Conservation (phyloP, 305 asterid species). For the Stenogyne calaminthoides region DNA sequence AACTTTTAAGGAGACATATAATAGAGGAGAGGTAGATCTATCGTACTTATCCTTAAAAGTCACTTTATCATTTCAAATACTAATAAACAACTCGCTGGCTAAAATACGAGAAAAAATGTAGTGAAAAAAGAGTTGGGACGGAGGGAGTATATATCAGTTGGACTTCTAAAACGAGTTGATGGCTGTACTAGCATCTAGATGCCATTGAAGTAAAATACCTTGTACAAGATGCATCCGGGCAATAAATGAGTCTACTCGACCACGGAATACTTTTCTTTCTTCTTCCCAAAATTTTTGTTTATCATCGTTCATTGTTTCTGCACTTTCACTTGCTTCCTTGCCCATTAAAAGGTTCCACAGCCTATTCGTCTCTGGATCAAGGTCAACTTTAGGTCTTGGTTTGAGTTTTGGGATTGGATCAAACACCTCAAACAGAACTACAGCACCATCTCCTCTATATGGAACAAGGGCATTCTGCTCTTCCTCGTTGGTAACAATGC, state of each 20-base stretch:
- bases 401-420: slow-evolving; percentile 52
- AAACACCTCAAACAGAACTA: slow-evolving; percentile 53
- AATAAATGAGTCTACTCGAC: slow-evolving; percentile 81
- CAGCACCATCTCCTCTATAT: slow-evolving; percentile 48
- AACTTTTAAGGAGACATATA: no score
- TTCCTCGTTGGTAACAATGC: slow-evolving; percentile 32
- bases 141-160: no score
- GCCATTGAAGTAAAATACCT: slow-evolving; percentile 52
- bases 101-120: no score
- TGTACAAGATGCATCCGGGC: slow-evolving; percentile 94
- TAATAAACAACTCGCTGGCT: no score
- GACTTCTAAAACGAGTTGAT: not conserved
- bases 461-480: slow-evolving; percentile 60
- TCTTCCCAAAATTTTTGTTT: slow-evolving; percentile 79
- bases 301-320: slow-evolving; percentile 45
- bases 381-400: slow-evolving; percentile 80
- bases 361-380: slow-evolving; percentile 74
- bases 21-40: no score
- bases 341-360: slow-evolving; percentile 79
- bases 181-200: not conserved
- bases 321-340: slow-evolving; percentile 52
- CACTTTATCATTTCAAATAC: no score
- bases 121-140: no score
- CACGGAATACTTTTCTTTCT: slow-evolving; percentile 67
- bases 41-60: no score